A percentile compares a stretch with the other conserved stretches of the same genome.
Evolutionary conservation across 768 basidiomycete species (phyloP).

Genomic region (Hortiboletus campestris): DNA sequence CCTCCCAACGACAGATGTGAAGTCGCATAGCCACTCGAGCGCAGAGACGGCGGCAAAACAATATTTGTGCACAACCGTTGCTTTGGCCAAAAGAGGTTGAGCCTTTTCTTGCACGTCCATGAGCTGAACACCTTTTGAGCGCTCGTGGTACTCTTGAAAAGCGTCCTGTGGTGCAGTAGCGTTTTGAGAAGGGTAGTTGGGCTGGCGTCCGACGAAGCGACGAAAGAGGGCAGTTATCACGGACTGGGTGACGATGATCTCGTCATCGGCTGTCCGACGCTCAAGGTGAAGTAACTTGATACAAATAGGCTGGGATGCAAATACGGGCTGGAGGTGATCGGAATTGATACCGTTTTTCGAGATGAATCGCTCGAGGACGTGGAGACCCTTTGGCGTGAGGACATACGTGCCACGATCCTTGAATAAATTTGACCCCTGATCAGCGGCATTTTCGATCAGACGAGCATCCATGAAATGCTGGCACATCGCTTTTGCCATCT

Average conservation of each 20-base stretch:
- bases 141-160: conserved; percentile 75
- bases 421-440: conserved; percentile 85
- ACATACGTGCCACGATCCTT: conserved; percentile 97
- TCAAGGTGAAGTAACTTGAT: conserved; percentile 98
- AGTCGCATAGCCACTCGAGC: conserved; percentile 97
- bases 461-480: conserved; percentile 99
- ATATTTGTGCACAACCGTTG: conserved; percentile 51
- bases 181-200: conserved; percentile 66
- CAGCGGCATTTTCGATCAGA: conserved; percentile 94
- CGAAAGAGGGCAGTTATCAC: conserved; percentile 95
- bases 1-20: conserved; percentile 90
- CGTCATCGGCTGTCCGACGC: conserved; percentile 87
- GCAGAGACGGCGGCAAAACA: conserved; percentile 87
- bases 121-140: conserved; percentile 69
- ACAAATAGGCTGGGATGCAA: conserved; percentile 90
- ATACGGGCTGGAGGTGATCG: conserved; percentile 87
- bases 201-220: conserved; percentile 85
- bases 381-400: conserved; percentile 95
- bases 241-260: conserved; percentile 92
- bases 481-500: conserved; percentile 99
- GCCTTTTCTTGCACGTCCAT: conserved; percentile 70
- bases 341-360: conserved; percentile 98
- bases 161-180: conserved; percentile 50
- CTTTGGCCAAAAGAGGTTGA: conserved; percentile 48
- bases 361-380: conserved; percentile 99